Conservation (phyloP, 352 stramenopile genomes). For the Globisporangium uncinulatum region DNA sequence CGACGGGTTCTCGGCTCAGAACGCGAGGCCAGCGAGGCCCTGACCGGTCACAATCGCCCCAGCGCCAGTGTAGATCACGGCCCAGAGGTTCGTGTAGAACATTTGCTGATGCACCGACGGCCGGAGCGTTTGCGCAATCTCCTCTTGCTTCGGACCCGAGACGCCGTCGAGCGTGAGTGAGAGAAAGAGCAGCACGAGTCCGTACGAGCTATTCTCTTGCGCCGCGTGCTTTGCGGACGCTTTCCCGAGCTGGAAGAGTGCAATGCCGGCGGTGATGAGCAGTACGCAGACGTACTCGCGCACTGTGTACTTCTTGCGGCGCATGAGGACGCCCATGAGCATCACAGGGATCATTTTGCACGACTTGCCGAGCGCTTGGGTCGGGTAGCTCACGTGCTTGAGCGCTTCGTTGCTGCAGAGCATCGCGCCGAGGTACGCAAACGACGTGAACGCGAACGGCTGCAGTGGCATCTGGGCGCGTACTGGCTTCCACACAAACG, state of each 20-base stretch:
- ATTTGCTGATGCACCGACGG: slow-evolving; percentile 88
- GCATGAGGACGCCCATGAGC: slow-evolving; percentile 91
- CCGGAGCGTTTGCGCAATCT: slow-evolving; percentile 66
- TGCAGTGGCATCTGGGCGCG: slow-evolving; percentile 59
- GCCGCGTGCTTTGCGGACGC: slow-evolving; percentile 58
- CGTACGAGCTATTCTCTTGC: slow-evolving; percentile 89
- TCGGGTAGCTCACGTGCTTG: slow-evolving; percentile 96
- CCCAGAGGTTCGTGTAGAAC: slow-evolving; percentile 89
- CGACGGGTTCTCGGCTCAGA: slow-evolving; percentile 78
- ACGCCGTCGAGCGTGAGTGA: slow-evolving; percentile 95
- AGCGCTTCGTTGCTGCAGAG: slow-evolving; percentile 90
- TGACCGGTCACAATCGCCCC: slow-evolving; percentile 75
- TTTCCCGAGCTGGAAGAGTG: slow-evolving; percentile 88
- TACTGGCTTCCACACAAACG: slow-evolving; percentile 78
- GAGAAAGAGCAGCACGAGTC: slow-evolving; percentile 82
- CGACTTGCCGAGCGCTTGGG: slow-evolving; percentile 97
- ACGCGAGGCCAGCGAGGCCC: slow-evolving; percentile 59
- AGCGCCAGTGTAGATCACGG: slow-evolving; percentile 77
- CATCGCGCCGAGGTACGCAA: slow-evolving; percentile 89
- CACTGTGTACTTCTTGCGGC: slow-evolving; percentile 87
- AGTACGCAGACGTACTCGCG: slow-evolving; percentile 88
- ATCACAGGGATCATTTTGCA: slow-evolving; percentile 99
- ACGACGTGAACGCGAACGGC: slow-evolving; percentile 87
- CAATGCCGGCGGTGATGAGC: slow-evolving; percentile 88
- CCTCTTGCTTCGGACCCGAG: slow-evolving; percentile 95